Conservation (phyloP, 2,329 filamentous ascomycete genomes). For the Magnaporthales sp. region DNA sequence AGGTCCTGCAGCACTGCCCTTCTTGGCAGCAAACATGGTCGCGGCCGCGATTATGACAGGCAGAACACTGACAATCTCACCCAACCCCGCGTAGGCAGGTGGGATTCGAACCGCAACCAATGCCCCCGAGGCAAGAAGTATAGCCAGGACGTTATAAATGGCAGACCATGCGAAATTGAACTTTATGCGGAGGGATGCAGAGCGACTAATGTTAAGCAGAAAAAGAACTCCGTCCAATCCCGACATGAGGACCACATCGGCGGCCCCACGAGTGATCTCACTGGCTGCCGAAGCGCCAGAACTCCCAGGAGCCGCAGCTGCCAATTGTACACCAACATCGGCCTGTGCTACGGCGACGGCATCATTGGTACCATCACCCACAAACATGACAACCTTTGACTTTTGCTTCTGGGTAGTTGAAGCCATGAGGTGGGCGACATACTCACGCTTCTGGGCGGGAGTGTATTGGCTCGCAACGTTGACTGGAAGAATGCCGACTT, state of each 20-base stretch:
- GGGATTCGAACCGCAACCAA: conserved; percentile 44
- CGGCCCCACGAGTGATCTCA: conserved; percentile 45
- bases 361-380: conserved; percentile 58
- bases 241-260: conserved; percentile 48
- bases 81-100: conserved; percentile 46
- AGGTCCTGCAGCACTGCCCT: neutral
- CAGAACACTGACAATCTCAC: conserved; percentile 56
- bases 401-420: neutral
- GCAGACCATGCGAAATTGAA: conserved; percentile 57
- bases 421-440: conserved; percentile 32
- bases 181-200: conserved; percentile 30
- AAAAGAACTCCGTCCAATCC: conserved; percentile 40
- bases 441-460: conserved; percentile 45
- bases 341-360: conserved; percentile 52
- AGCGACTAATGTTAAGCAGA: conserved; percentile 37
- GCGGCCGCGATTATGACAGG: conserved; percentile 41
- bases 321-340: conserved; percentile 50
- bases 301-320: conserved; percentile 14
- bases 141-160: conserved; percentile 53
- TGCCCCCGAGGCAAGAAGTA: conserved; percentile 50
- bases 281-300: conserved; percentile 15
- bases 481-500: conserved; percentile 15
- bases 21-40: conserved; percentile 3
- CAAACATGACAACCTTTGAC: conserved; percentile 38
- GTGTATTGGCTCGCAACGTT: conserved; percentile 36